These are phyloP conservation scores for Pseudocercospora eumusae DNA, from an alignment of 2,329 filamentous ascomycete species.

Conservation along the genomic window DNA sequence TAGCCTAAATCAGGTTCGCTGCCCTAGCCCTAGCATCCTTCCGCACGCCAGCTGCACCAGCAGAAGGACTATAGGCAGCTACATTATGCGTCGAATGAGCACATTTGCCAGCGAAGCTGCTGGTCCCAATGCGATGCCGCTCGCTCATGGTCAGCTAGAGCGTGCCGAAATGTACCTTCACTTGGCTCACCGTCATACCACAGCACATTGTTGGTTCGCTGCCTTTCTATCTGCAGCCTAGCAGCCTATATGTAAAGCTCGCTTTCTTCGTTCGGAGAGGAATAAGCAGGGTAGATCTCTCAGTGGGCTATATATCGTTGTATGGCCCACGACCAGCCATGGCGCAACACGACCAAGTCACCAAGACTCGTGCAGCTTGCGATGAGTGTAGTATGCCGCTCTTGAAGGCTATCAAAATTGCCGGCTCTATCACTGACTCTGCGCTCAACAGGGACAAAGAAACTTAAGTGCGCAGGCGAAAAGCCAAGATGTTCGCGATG, in stretches of 20 bases:
- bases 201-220: neutral
- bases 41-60: slow-evolving; percentile 2
- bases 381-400: slow-evolving; percentile 45
- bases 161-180: neutral
- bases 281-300: neutral
- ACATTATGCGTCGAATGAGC: neutral
- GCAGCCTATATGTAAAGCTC: slow-evolving; percentile 5
- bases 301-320: neutral
- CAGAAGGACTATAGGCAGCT: neutral
- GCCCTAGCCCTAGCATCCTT: slow-evolving; percentile 1
- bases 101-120: neutral
- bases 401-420: neutral
- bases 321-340: neutral
- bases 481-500: slow-evolving; percentile 48
- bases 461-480: slow-evolving; percentile 53
- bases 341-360: slow-evolving; percentile 14
- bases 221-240: neutral
- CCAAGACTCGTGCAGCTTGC: slow-evolving; percentile 43
- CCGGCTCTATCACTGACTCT: slow-evolving; percentile 8
- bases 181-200: slow-evolving; percentile 1
- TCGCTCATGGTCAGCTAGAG: neutral
- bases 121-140: neutral
- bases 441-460: slow-evolving; percentile 45
- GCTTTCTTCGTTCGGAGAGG: neutral
- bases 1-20: no score